Conservation (phyloP, 1,284 basidiomycete species). For the Trametes pubescens region DNA sequence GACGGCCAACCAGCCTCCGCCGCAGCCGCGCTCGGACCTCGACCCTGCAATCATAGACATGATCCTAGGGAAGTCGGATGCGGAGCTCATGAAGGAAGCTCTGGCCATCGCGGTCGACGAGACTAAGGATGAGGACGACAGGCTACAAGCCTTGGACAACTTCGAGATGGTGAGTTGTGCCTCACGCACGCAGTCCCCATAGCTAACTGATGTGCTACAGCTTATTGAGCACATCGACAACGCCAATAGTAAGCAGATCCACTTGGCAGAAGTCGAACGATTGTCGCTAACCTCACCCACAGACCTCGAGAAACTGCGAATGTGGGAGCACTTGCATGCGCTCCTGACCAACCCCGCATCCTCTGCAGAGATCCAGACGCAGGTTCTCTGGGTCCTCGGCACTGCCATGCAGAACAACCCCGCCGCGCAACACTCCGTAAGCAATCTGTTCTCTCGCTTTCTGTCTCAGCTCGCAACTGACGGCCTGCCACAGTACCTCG, state of each 20-base stretch:
- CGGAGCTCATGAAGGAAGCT: conserved; percentile 89
- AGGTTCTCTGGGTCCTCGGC: conserved; percentile 91
- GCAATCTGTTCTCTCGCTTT: conserved; percentile 41
- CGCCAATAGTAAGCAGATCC: conserved; percentile 75
- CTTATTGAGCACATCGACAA: conserved; percentile 96
- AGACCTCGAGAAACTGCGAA: conserved; percentile 86
- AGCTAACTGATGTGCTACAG: conserved; percentile 48
- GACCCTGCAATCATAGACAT: conserved; percentile 86
- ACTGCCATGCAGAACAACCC: conserved; percentile 97
- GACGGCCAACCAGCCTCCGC: conserved; percentile 40
- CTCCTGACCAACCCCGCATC: conserved; percentile 66
- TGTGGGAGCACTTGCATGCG: conserved; percentile 86
- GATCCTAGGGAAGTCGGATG: conserved; percentile 89
- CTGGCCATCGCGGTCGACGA: conserved; percentile 77
- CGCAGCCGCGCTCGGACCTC: conserved; percentile 56
- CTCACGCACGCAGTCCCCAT: too few relatives aligned
- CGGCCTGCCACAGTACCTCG: conserved; percentile 65
- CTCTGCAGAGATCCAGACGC: conserved; percentile 71
- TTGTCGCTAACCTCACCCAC: conserved; percentile 6
- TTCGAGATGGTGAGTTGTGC: conserved; percentile 84
- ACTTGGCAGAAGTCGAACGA: background rate
- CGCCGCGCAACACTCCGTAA: conserved; percentile 84
- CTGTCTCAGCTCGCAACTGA: background rate
- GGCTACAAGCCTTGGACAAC: conserved; percentile 88
- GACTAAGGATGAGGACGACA: conserved; percentile 64